Evolutionary conservation across 805 yeast genomes (phyloP), one percentile per base, ranked within the genome.

Genomic region (Yamadazyma takamatsuzukensis): DNA sequence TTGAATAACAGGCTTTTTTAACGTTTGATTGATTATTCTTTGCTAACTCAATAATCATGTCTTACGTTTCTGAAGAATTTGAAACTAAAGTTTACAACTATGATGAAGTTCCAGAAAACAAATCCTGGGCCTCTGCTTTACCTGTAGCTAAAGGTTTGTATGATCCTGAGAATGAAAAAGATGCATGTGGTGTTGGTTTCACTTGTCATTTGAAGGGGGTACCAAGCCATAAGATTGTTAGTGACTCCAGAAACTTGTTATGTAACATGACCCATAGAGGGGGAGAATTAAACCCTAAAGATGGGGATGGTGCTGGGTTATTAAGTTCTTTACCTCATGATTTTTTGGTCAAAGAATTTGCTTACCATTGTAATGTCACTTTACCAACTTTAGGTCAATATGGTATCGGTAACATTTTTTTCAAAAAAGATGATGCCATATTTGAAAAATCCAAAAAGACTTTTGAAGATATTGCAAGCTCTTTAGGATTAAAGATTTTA

Each of bases 231-330:
- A 88, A 89, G 56, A 87, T 90, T 48, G 88, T 90, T 39, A 79
- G 94, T 25, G 97, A 93, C 65, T 96, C 96, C 25, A 71, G 78
- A 47, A 78, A 76, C 54, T 68, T 90, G 51, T 77, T 90, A 34
- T 89, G 97, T 68, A 90, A 93, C 66, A 93, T 90, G 98, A 85
- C 97, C 41, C 98, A 90, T 62, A 79, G 98, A 67, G 98, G 98
- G 56, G 97, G 97, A 25, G 96, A 89, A 40, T 95, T 96, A 39
- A 96, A 89, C 54, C 95, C 97, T 15, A 78, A 88, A 51, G 96
- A 90, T 58, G 98, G 98, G 62, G 98, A 90, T 57, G 98, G 98
- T 63, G 98, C 98, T 17, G 98, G 98, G 60, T 87, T 90, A 41
- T 78, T 90, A 76, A 77, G 93, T 31, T 83, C 95, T 18, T 78